These are phyloP conservation scores for Pyronema omphalodes DNA, from an alignment of 495 filamentous ascomycete species.

Conservation along the genomic window DNA sequence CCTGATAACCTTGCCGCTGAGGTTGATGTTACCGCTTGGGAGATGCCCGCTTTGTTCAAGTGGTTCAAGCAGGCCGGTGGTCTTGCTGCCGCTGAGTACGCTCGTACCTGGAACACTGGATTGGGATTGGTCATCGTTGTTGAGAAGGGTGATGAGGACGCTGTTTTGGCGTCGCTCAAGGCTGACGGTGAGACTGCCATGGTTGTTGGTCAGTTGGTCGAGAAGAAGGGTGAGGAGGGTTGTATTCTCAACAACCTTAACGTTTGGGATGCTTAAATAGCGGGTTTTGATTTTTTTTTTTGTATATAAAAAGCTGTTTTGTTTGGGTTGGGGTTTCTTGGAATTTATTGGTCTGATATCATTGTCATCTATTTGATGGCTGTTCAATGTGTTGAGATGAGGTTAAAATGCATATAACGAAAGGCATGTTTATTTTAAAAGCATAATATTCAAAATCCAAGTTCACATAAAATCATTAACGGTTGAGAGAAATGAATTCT, in stretches of 20 bases:
- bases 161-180: constrained; percentile 35
- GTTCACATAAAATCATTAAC: no score
- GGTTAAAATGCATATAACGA: no score
- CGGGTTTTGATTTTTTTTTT: no score
- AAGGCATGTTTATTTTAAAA: no score
- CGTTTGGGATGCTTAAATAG: constrained; percentile 36
- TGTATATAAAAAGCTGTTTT: no score
- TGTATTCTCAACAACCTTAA: constrained; percentile 54
- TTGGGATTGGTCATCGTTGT: constrained; percentile 85
- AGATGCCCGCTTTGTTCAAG: constrained; percentile 51
- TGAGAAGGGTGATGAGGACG: constrained; percentile 34
- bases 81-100: constrained; percentile 57
- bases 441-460: no score
- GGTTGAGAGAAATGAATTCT: no score
- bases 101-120: constrained; percentile 81
- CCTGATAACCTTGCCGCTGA: constrained; percentile 54
- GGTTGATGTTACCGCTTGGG: constrained; percentile 56
- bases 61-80: constrained; percentile 73
- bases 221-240: constrained; percentile 34
- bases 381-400: no score
- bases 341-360: no score
- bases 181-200: constrained; percentile 58
- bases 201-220: constrained; percentile 48
- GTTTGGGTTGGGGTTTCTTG: no score
- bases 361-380: no score